Conservation (phyloP, 164 flowering plant genomes). For the Vitis vinifera region ASM3070453v1 NC_081816.1:6129001-6129500, state of each 20-base stretch:
- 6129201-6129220: conserved; percentile 37
- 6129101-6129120: no score
- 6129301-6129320: conserved; percentile 49
- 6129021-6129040: no score
- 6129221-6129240: conserved; percentile 93
- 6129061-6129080: no score
- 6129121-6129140: not conserved
- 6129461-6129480: conserved; percentile 79
- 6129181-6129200: no score
- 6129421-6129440: conserved; percentile 58
- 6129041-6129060: no score
- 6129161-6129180: no score
- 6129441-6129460: conserved; percentile 87
- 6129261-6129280: conserved; percentile 64
- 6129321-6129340: not conserved
- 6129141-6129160: no score
- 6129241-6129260: conserved; percentile 79
- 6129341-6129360: not conserved
- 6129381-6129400: not conserved
- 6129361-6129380: not conserved
- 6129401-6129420: conserved; percentile 48
- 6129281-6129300: conserved; percentile 49
- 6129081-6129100: no score
- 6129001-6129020: no score
- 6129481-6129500: conserved; percentile 86